Evolutionary conservation across 1,139 yeast genomes (phyloP).

Genomic region (Taiozyma sp.): DNA sequence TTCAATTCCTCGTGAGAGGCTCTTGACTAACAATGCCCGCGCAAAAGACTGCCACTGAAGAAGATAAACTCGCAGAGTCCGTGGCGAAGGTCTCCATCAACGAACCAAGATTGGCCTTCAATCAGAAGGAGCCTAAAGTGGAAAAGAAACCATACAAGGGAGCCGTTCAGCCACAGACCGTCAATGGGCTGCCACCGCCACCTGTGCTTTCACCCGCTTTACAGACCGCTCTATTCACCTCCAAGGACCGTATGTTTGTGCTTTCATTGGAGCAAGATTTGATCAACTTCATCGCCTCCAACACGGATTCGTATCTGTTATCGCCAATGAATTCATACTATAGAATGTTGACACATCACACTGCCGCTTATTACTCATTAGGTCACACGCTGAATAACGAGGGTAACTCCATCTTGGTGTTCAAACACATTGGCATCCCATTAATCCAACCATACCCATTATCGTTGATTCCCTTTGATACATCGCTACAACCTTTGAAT

Average conservation of each 20-base stretch:
- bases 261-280: conserved; percentile 49
- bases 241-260: conserved; percentile 48
- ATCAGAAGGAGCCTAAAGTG: neutral
- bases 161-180: neutral
- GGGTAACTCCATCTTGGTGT: conserved; percentile 40
- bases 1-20: too few relatives aligned
- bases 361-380: conserved; percentile 61
- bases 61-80: neutral
- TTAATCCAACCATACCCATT: conserved; percentile 12
- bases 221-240: conserved; percentile 37
- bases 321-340: conserved; percentile 63
- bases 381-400: conserved; percentile 47
- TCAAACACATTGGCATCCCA: conserved; percentile 27
- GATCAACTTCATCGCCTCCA: conserved; percentile 29
- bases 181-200: neutral
- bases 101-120: neutral
- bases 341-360: conserved; percentile 59
- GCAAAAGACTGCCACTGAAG: neutral
- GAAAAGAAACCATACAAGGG: neutral
- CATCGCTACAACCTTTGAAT: conserved; percentile 1
- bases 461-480: conserved; percentile 12
- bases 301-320: conserved; percentile 39
- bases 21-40: neutral
- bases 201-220: conserved; percentile 26
- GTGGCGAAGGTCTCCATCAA: neutral